Evolutionary conservation across 768 basidiomycete genomes (phyloP).

Genomic region (Pulveroboletus ravenelii): DNA sequence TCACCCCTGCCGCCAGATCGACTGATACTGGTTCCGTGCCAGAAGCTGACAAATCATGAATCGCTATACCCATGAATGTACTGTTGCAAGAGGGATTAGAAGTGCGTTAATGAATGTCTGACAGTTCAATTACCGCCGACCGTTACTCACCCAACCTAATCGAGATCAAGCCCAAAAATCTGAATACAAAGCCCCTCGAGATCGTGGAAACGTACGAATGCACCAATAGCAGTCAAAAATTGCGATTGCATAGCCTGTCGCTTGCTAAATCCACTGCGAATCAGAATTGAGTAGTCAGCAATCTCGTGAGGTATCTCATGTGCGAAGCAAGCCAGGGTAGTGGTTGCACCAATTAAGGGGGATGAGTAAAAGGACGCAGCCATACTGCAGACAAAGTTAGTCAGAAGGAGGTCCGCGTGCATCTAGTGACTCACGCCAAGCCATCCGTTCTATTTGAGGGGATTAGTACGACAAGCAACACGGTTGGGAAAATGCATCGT

Average conservation of each 20-base stretch:
- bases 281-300: constrained; percentile 92
- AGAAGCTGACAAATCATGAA: constrained; percentile 68
- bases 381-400: constrained; percentile 50
- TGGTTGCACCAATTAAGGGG: constrained; percentile 88
- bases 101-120: constrained; percentile 1
- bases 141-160: constrained; percentile 34
- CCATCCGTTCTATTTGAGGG: constrained; percentile 71
- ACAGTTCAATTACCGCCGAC: background rate
- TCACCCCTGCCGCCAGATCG: constrained; percentile 73
- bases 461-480: constrained; percentile 15
- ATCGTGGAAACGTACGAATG: constrained; percentile 56
- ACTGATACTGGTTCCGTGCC: constrained; percentile 36
- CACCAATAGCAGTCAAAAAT: constrained; percentile 87
- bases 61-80: constrained; percentile 84
- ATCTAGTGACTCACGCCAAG: constrained; percentile 59
- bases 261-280: constrained; percentile 88
- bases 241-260: constrained; percentile 90
- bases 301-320: constrained; percentile 97
- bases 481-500: constrained; percentile 12
- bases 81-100: constrained; percentile 32
- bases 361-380: constrained; percentile 97
- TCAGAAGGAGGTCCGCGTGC: constrained; percentile 3
- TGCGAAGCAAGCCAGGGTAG: constrained; percentile 91
- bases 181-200: constrained; percentile 7
- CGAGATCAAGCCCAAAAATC: constrained; percentile 20